Percentiles rank a stretch among this genome's conserved stretches.
phyloP scores from a whole-genome alignment of 164 flowering plant genomes.

The Dillenia turbinata region DNA sequence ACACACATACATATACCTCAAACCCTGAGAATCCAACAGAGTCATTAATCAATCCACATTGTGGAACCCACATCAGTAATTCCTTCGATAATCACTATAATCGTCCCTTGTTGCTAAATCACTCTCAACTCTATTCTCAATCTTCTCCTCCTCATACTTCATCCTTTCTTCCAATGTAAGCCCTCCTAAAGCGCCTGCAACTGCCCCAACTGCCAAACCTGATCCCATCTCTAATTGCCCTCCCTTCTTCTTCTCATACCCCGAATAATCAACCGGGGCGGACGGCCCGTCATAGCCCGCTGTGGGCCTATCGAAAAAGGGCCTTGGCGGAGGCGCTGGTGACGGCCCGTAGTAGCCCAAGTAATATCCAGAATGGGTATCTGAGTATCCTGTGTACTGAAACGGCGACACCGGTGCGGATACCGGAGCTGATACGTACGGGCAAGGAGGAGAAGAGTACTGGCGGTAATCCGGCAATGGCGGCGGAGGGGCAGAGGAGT shows the following conservation, averaged over 20 bases:
- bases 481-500: constrained; percentile 45
- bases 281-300: constrained; percentile 48
- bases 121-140: constrained; percentile 46
- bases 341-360: constrained; percentile 37
- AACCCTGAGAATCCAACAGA: too few relatives aligned
- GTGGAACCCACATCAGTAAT: constrained; percentile 19
- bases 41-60: too few relatives aligned
- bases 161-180: constrained; percentile 68
- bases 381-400: constrained; percentile 23
- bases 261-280: constrained; percentile 66
- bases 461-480: constrained; percentile 26
- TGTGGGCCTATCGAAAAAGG: constrained; percentile 35
- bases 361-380: constrained; percentile 39
- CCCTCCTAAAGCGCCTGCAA: constrained; percentile 63
- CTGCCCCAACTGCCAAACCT: constrained; percentile 65
- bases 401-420: constrained; percentile 15
- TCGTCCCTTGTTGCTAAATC: constrained; percentile 42
- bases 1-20: too few relatives aligned
- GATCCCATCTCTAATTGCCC: constrained; percentile 53
- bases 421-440: constrained; percentile 19
- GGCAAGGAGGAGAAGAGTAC: constrained; percentile 25
- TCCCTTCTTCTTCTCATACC: constrained; percentile 39
- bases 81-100: constrained; percentile 42
- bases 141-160: constrained; percentile 66
- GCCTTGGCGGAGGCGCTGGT: constrained; percentile 34